Conservation (phyloP, 192 early-diverging fungal genomes). For the Mortierella claussenii region DNA sequence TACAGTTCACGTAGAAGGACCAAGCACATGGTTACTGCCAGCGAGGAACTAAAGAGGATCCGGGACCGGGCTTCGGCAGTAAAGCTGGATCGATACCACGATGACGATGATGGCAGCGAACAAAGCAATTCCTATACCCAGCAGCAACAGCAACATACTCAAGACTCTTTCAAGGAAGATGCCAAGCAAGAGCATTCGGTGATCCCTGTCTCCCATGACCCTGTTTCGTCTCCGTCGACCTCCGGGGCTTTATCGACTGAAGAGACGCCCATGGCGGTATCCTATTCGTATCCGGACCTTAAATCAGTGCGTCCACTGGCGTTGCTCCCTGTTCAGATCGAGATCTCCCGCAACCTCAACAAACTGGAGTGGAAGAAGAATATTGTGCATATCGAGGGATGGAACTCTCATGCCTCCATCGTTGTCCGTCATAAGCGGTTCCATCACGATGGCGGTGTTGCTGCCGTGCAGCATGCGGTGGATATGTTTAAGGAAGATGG, state of each 20-base stretch:
- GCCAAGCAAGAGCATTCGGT: constrained; percentile 7
- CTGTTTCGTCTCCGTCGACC: not conserved
- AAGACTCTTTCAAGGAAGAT: not conserved
- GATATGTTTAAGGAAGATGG: constrained; percentile 54
- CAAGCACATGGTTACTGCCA: constrained; percentile 1
- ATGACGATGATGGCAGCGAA: constrained; percentile 13
- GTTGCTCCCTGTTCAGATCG: constrained; percentile 32
- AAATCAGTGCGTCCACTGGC: constrained; percentile 31
- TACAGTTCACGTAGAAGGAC: constrained; percentile 49
- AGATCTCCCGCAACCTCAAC: constrained; percentile 54
- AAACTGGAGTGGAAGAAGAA: constrained; percentile 57
- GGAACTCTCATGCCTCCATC: constrained; percentile 65
- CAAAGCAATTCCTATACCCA: too few species aligned
- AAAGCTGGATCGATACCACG: constrained; percentile 12
- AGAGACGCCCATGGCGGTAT: not conserved
- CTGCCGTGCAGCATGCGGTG: constrained; percentile 63
- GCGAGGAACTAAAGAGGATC: constrained; percentile 11
- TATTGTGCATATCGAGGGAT: constrained; percentile 54
- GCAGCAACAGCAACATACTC: too few species aligned
- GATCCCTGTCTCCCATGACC: not conserved
- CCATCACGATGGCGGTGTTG: constrained; percentile 40
- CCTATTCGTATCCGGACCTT: constrained; percentile 34
- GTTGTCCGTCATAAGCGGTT: constrained; percentile 58
- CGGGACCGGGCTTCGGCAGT: constrained; percentile 14
- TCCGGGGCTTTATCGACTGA: not conserved